Conservation (phyloP, 441 rosid species). For the Pelargonium fulgidum region DNA sequence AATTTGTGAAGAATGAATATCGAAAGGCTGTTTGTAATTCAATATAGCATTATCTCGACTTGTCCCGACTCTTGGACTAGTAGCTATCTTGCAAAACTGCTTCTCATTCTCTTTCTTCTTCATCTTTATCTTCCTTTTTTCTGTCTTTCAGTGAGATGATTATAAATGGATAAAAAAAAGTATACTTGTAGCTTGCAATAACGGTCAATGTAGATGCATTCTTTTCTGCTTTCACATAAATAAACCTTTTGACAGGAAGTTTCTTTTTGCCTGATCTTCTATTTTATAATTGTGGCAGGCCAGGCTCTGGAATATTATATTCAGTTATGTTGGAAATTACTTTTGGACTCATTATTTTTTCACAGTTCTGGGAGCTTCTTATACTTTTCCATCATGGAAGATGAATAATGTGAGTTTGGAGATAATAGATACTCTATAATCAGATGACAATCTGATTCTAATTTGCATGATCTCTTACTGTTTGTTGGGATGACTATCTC, state of each 20-base stretch:
- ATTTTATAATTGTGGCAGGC: slow-evolving; percentile 48
- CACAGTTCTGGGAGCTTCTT: slow-evolving; percentile 88
- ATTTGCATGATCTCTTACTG: slow-evolving; percentile 4
- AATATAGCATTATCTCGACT: too few relatives aligned
- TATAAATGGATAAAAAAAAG: neutral
- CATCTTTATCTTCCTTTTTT: too few relatives aligned
- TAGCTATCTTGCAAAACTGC: too few relatives aligned
- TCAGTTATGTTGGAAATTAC: slow-evolving; percentile 94
- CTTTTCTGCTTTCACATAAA: neutral
- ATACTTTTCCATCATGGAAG: slow-evolving; percentile 96
- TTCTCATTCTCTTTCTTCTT: too few relatives aligned
- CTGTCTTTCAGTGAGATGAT: neutral
- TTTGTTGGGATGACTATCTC: slow-evolving; percentile 11
- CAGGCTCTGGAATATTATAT: slow-evolving; percentile 74
- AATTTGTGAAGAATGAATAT: neutral
- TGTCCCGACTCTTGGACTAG: too few relatives aligned
- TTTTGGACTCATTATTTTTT: slow-evolving; percentile 99
- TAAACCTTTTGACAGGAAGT: neutral
- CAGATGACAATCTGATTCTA: neutral
- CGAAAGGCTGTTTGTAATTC: neutral
- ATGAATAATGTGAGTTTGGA: slow-evolving; percentile 76
- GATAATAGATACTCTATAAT: neutral
- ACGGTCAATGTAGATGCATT: neutral
- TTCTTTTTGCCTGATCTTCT: slow-evolving; percentile 20
- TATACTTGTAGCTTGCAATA: neutral